Percentiles rank a stretch among this genome's conserved stretches.
phyloP scores from a whole-genome alignment of 768 basidiomycete species.

The Mycena vitilis region DNA sequence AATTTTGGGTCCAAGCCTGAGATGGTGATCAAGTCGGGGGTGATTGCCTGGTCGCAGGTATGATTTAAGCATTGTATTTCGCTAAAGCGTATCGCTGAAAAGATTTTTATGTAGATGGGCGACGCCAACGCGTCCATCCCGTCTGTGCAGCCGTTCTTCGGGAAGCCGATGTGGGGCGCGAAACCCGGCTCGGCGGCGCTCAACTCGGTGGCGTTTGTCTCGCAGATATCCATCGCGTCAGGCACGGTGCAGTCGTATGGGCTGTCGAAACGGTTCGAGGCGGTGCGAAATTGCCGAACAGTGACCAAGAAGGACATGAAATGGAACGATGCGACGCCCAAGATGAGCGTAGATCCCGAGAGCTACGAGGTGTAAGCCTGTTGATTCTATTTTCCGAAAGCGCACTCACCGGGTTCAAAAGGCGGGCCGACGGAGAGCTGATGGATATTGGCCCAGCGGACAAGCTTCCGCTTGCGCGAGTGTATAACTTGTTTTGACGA shows the following conservation, averaged over 20 bases:
- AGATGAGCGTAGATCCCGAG: constrained; percentile 93
- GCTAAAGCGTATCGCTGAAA: constrained; percentile 8
- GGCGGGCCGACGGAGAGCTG: constrained; percentile 75
- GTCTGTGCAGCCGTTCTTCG: constrained; percentile 89
- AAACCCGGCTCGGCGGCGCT: constrained; percentile 81
- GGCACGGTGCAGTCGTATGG: constrained; percentile 69
- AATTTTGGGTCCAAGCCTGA: constrained; percentile 94
- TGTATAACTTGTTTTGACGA: constrained; percentile 84
- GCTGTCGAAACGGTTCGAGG: constrained; percentile 76
- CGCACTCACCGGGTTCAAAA: not conserved
- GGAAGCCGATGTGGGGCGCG: constrained; percentile 95
- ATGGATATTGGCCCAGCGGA: constrained; percentile 82
- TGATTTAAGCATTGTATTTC: constrained; percentile 35
- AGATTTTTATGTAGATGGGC: constrained; percentile 74
- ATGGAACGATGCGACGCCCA: constrained; percentile 85
- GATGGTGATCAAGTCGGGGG: constrained; percentile 94
- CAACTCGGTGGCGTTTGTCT: constrained; percentile 91
- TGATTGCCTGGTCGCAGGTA: constrained; percentile 92
- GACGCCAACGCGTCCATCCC: constrained; percentile 98
- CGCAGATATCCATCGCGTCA: constrained; percentile 67
- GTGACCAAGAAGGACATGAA: constrained; percentile 94
- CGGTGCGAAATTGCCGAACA: constrained; percentile 80
- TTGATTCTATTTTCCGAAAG: not conserved
- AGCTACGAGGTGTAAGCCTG: constrained; percentile 76
- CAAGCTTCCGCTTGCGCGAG: constrained; percentile 72